Conservation (phyloP, 768 basidiomycete species). For the Agaricus bisporus region DNA sequence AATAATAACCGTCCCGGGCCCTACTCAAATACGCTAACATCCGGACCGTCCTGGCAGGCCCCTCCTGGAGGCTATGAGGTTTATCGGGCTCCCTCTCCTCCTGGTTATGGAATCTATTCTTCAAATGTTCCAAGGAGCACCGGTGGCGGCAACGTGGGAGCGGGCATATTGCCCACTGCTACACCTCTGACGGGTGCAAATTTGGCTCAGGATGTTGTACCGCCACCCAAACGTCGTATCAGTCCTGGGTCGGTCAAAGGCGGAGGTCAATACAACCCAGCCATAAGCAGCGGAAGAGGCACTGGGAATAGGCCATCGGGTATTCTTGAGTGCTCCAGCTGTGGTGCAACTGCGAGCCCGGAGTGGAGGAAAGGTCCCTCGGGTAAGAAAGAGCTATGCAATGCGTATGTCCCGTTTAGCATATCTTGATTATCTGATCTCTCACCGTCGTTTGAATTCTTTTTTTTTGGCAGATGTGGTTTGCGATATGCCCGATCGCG, state of each 20-base stretch:
- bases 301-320: conserved; percentile 60
- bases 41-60: conserved; percentile 7
- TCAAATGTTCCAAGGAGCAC: conserved; percentile 9
- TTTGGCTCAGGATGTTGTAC: conserved; percentile 37
- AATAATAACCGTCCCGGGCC: conserved; percentile 3
- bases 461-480: conserved; percentile 52
- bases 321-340: conserved; percentile 69
- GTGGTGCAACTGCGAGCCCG: conserved; percentile 75
- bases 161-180: conserved; percentile 21
- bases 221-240: conserved; percentile 51
- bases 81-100: conserved; percentile 29
- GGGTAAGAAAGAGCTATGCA: conserved; percentile 88
- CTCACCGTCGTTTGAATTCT: conserved; percentile 7
- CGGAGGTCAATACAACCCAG: conserved; percentile 27
- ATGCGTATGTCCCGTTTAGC: conserved; percentile 60
- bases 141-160: conserved; percentile 28
- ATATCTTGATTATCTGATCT: conserved; percentile 8
- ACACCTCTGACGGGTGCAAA: not conserved
- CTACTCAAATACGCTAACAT: conserved; percentile 3
- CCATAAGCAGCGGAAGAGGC: conserved; percentile 41
- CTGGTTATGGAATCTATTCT: conserved; percentile 17
- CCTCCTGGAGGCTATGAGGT: conserved; percentile 1
- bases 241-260: conserved; percentile 45
- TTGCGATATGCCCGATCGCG: conserved; percentile 82
- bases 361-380: conserved; percentile 92